Evolutionary conservation across 176 grass and related monocot genomes (phyloP), one percentile per base, ranked within the genome.

Genomic region (Miscanthus lutarioriparius): DNA sequence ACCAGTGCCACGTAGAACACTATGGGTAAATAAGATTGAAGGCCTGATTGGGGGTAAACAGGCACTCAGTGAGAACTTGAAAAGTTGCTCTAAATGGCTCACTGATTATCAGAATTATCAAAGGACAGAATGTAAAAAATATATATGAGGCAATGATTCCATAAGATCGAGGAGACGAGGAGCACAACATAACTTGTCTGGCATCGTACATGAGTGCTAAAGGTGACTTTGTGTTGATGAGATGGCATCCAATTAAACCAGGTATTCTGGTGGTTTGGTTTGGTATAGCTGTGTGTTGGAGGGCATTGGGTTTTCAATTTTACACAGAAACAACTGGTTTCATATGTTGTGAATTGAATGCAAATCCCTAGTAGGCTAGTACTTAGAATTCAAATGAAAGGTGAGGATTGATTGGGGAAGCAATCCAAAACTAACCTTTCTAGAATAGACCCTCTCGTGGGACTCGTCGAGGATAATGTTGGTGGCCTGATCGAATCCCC

Each of bases 391-490:
- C 7, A 56, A 71, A 71, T 25, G 25, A 75, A 65, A 49, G 30
- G 70, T 19, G 20, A 6, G 17, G 33, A 20, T 11, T 10, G 58
- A 70, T 20, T 22, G 22, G 30, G 35, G 0, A 43, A 23, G 39
- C 40, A 61, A 67, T 28, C 17, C n/a, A 27, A 33, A 26, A 16
- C 13, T 19, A 30, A 81, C 95, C 91, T 92, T 98, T 11, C 93
- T 98, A 32, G 96, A 98, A 76, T 98, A 95, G 27, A 98, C 96
- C 66, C 91, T 93, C 86, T 98, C 91, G 74, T 98, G 96, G 40
- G 96, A 98, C 88, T 98, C 96, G 53, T 98, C 91, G 14, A 98
- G 93, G 73, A 98, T 95, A 25, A 98, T 94, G 87, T 98, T 98
- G 80, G 96, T 98, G n/a, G 93, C 96, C 74, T 94, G 91, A 67